Evolutionary conservation across 225 moss, liverwort and hornwort species (phyloP), one percentile per base, ranked within the genome.

Genomic region (Takakia lepidozioides): DNA sequence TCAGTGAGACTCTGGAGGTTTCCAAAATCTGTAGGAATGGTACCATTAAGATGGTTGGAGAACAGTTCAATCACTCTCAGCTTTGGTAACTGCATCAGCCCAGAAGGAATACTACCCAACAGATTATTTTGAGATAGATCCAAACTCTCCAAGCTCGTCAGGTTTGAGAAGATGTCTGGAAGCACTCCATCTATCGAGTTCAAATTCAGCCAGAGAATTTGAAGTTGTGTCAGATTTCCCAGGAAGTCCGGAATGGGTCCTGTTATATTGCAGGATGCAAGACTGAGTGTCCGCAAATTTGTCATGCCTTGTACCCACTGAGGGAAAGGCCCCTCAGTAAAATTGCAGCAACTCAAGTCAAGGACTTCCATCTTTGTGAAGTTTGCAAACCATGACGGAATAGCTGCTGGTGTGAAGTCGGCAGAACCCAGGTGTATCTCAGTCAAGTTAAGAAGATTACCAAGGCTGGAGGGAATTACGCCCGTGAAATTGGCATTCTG

Each of bases 121-220:
- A 58, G 47, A 26, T 42, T 2, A 43, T 70, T 70, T 8, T 5
- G 0, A 16, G 56, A 11, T 29, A 70, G 13, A 8, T 15, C 36
- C 14, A 70, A 10, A 3, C n/a, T 3, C 1, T 22, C 19, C 27
- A 70, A 54, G 22, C 49, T 54, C 32, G 25, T 17, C 63, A 70
- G 35, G 24, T 6, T 29, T 14, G 46, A 48, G 15, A 70, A 54
- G 3, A 63, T 16, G 25, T 70, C 58, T 15, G 63, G 63, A 18
- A 70, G 48, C 39, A 20, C 4, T n/a, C 69, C 63, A 26, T 2
- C 52, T 8, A 64, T 38, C 7, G 17, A 9, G 43, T 64, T 64
- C 7, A 10, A 23, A 20, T 53, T 47, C 48, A 70, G 48, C 16
- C 20, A 18, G 32, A 64, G 41, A 10, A 16, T 23, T 19, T 53